phyloP scores from a whole-genome alignment of 2,329 filamentous ascomycete species.

The Xylariales sp. region DNA sequence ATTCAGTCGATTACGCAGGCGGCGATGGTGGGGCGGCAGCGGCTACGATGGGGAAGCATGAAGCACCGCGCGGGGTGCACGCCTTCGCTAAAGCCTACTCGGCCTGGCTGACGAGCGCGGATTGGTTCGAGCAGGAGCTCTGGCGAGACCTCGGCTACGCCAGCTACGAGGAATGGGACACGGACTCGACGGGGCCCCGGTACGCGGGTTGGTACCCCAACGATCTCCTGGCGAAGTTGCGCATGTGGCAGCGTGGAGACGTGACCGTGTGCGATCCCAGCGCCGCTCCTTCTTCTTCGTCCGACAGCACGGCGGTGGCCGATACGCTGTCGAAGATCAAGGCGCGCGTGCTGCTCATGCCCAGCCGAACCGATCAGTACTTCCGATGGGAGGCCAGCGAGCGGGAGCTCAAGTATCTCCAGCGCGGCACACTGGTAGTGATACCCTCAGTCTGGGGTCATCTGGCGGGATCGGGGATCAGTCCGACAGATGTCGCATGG shows the following conservation, averaged over 20 bases:
- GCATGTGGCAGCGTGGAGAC: constrained; percentile 42
- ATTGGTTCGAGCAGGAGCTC: constrained; percentile 38
- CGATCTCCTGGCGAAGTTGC: constrained; percentile 33
- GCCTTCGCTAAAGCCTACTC: constrained; percentile 42
- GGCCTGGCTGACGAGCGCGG: constrained; percentile 39
- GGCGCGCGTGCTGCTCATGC: constrained; percentile 58
- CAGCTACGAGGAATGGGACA: constrained; percentile 27
- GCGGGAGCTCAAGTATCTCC: constrained; percentile 23
- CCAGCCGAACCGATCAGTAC: constrained; percentile 61
- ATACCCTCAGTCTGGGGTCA: constrained; percentile 34
- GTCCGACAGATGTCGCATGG: constrained; percentile 22
- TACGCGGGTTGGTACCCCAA: constrained; percentile 37
- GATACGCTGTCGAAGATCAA: constrained; percentile 55
- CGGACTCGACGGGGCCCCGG: constrained; percentile 18
- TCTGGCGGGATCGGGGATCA: constrained; percentile 26
- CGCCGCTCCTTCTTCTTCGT: no score
- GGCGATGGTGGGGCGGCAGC: no score
- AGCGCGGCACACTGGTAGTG: constrained; percentile 21
- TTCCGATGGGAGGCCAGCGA: constrained; percentile 43
- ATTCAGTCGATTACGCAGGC: constrained; percentile 30
- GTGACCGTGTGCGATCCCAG: no score
- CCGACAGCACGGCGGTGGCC: constrained; percentile 27
- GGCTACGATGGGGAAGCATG: constrained; percentile 16
- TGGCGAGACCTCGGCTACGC: constrained; percentile 30
- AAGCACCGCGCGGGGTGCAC: constrained; percentile 29